Conservation (phyloP, 2,329 filamentous ascomycete genomes). For the Xylogone sp. region DNA sequence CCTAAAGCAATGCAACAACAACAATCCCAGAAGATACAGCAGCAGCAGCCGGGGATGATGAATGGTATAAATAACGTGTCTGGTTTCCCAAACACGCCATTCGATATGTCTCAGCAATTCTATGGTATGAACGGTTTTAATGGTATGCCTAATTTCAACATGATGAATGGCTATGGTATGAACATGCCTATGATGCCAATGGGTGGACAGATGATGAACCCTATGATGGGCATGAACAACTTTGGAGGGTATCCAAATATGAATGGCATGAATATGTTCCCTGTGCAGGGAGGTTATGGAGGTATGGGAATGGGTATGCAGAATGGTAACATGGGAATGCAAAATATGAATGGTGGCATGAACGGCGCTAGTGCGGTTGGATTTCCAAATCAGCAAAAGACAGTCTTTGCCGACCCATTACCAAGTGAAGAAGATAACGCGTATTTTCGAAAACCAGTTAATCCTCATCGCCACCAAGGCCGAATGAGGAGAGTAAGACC, state of each 20-base stretch:
- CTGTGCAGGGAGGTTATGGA: slow-evolving; percentile 15
- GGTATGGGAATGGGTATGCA: slow-evolving; percentile 25
- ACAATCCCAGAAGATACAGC: slow-evolving; percentile 35
- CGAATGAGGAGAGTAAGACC: slow-evolving; percentile 75
- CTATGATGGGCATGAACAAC: slow-evolving; percentile 36
- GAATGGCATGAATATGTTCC: slow-evolving; percentile 36
- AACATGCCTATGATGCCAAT: slow-evolving; percentile 36
- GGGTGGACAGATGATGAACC: slow-evolving; percentile 28
- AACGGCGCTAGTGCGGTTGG: slow-evolving; percentile 27
- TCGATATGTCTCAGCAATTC: slow-evolving; percentile 14
- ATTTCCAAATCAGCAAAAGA: slow-evolving; percentile 55
- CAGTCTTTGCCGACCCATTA: slow-evolving; percentile 42
- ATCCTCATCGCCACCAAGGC: slow-evolving; percentile 86
- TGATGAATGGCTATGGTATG: slow-evolving; percentile 28
- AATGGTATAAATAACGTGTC: slow-evolving; percentile 37
- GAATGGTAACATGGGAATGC: slow-evolving; percentile 28
- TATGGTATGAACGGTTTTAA: slow-evolving; percentile 22
- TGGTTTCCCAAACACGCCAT: slow-evolving; percentile 25
- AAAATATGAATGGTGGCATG: slow-evolving; percentile 28
- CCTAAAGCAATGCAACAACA: slow-evolving; percentile 61
- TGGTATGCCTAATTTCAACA: slow-evolving; percentile 36
- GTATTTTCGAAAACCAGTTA: slow-evolving; percentile 94
- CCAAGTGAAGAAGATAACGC: slow-evolving; percentile 76
- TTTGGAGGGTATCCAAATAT: slow-evolving; percentile 36
- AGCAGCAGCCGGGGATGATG: slow-evolving; percentile 44